Percentiles rank a stretch among this genome's conserved stretches.
These are phyloP conservation scores for Kregervanrija pseudodelftensis DNA, from an alignment of 805 yeast species.

Conservation along the genomic window DNA sequence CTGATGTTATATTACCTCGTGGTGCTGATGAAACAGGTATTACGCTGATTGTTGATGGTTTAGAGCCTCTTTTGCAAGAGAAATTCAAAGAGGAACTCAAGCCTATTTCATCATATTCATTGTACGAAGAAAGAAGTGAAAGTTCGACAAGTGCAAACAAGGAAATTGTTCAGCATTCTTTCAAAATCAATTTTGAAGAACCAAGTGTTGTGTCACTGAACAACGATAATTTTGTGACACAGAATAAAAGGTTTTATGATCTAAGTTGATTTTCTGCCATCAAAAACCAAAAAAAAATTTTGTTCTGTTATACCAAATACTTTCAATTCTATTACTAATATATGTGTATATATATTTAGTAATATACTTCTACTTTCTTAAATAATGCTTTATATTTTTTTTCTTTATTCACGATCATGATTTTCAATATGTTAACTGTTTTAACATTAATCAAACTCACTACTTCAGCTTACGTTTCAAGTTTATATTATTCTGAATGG, in stretches of 20 bases:
- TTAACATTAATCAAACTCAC: no score
- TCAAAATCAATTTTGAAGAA: conserved; percentile 11
- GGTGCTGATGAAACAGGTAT: conserved; percentile 60
- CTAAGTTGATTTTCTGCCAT: conserved; percentile 10
- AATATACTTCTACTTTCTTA: no score
- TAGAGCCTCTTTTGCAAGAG: conserved; percentile 32
- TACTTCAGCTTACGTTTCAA: conserved; percentile 6
- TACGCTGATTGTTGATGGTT: conserved; percentile 56
- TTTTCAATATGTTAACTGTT: no score
- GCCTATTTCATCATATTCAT: not conserved
- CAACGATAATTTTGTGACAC: conserved; percentile 21
- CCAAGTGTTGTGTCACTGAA: conserved; percentile 23
- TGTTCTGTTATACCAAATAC: not conserved
- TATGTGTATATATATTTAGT: no score
- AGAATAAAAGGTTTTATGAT: conserved; percentile 23
- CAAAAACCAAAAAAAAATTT: not conserved
- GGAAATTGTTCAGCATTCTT: conserved; percentile 7
- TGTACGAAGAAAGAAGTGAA: not conserved
- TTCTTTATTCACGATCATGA: no score
- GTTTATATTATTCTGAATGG: conserved; percentile 54
- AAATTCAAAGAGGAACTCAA: conserved; percentile 5
- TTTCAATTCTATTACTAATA: no score
- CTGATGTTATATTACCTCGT: conserved; percentile 69
- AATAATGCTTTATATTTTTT: no score
- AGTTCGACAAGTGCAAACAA: conserved; percentile 6